Evolutionary conservation across 1,139 yeast genomes (phyloP), one percentile per base, ranked within the genome.

Genomic region (Schwanniomyces etchellsii): DNA sequence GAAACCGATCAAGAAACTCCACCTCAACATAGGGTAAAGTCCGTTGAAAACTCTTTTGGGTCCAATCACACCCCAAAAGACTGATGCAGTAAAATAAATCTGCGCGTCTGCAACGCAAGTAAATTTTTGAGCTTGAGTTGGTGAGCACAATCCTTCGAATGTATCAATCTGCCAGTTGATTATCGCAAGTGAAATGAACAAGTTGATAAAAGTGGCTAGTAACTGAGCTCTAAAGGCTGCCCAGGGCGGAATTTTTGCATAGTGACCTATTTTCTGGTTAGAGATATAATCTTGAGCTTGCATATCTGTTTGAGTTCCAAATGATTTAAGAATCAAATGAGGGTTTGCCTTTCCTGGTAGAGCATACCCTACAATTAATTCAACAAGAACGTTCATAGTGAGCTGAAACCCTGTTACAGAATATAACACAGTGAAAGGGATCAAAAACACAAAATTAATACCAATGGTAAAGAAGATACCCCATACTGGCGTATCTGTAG

Each of bases 341-440:
- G 83, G 83, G 29, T 64, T 55, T 26, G 78, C 79, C 34, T 77
- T 75, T 29, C 81, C 81, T 18, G 81, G 83, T 21, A 77, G 40
- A 2, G 80, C 78, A 42, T 75, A 75, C 14, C 85, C 85, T 30
- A 73, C 60, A 36, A 78, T 67, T 42, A 78, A 57, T 48, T 78
- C 82, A 26, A 74, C 76, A 38, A 78, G 53, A 5, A 77, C 78
- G 42, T 76, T 76, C 37, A 77, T 59, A 20, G 78, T 77, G 36
- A 76, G 57, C 15, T 60, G 50, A 37, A 61, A 55, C 26, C 79
- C 83, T 14, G 79, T 73, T 20, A 71, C 63, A 5, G 81, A 63
- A 42, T 63, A 74, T 24, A 75, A 59, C 25, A 59, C 63, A 26
- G 57, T 60, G 38, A 61, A 55, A 36, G 70, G 83, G 54, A 77